Conservation (phyloP, 2,329 filamentous ascomycete species). For the Nannizziopsis barbatae region DNA sequence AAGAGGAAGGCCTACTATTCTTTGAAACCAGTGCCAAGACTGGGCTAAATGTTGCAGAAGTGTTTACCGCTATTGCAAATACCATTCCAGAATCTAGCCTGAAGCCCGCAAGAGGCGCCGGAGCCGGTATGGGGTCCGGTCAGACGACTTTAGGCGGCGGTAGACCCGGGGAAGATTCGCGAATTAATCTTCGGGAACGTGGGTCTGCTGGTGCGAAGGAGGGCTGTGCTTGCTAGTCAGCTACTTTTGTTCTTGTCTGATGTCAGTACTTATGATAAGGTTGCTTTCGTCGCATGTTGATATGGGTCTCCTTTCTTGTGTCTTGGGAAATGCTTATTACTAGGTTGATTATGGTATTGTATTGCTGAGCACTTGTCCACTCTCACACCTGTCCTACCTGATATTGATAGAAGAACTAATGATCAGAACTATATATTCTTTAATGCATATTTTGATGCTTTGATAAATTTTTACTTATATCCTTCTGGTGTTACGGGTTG, state of each 20-base stretch:
- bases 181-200: conserved; percentile 71
- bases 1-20: conserved; percentile 87
- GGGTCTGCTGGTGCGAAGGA: conserved; percentile 71
- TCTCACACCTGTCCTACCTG: neutral
- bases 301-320: neutral
- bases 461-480: neutral
- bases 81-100: conserved; percentile 93
- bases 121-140: conserved; percentile 45
- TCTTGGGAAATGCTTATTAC: neutral
- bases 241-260: neutral
- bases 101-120: conserved; percentile 66
- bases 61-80: conserved; percentile 96
- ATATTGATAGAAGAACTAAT: conserved; percentile 6
- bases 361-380: neutral
- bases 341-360: neutral
- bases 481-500: no score
- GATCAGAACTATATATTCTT: conserved; percentile 1
- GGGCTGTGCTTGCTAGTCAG: conserved; percentile 66
- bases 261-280: neutral
- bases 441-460: neutral
- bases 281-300: conserved; percentile 9
- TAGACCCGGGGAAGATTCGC: conserved; percentile 40
- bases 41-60: conserved; percentile 83
- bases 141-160: conserved; percentile 45
- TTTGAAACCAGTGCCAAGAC: conserved; percentile 98